A percentile compares a stretch with the other conserved stretches of the same genome.
Evolutionary conservation across 768 basidiomycete species (phyloP).

Genomic region (Boletus reticuloceps): DNA sequence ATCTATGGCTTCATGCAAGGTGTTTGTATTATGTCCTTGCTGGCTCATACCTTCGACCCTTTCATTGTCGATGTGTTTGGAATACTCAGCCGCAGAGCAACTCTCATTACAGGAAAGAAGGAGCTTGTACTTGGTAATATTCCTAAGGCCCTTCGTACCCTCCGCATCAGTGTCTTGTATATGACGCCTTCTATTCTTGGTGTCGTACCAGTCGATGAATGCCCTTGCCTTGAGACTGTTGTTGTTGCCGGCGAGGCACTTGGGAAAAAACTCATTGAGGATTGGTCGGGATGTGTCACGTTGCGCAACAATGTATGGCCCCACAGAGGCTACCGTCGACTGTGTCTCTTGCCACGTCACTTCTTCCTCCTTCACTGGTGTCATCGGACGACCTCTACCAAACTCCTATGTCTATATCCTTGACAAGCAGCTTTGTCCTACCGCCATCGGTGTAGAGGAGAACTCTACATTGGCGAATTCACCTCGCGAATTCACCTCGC

Average conservation of each 20-base stretch:
- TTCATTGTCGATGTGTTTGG: conserved; percentile 21
- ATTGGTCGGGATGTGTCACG: conserved; percentile 25
- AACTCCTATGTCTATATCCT: conserved; percentile 28
- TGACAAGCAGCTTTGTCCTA: conserved; percentile 26
- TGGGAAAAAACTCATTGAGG: conserved; percentile 20
- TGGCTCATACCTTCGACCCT: conserved; percentile 30
- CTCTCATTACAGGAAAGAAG: conserved; percentile 21
- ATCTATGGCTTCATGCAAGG: conserved; percentile 23
- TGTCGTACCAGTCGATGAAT: conserved; percentile 24
- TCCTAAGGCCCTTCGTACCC: conserved; percentile 24
- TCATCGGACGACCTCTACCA: conserved; percentile 32
- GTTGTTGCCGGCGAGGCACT: conserved; percentile 26
- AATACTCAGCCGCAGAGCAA: conserved; percentile 16
- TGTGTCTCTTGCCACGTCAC: conserved; percentile 27
- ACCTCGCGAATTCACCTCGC: conserved; percentile 20
- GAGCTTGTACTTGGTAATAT: conserved; percentile 32
- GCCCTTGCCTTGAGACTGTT: conserved; percentile 26
- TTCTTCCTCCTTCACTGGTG: conserved; percentile 17
- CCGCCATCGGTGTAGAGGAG: conserved; percentile 29
- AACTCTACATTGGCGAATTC: conserved; percentile 24
- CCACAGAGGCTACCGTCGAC: conserved; percentile 32
- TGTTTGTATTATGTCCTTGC: conserved; percentile 25
- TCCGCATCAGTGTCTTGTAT: conserved; percentile 25
- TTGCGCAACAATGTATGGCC: conserved; percentile 34
- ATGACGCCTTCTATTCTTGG: conserved; percentile 32